Percentiles rank a stretch among this genome's conserved stretches.
phyloP scores from a whole-genome alignment of 805 yeast genomes.

The Groenewaldozyma salmanticensis region DNA sequence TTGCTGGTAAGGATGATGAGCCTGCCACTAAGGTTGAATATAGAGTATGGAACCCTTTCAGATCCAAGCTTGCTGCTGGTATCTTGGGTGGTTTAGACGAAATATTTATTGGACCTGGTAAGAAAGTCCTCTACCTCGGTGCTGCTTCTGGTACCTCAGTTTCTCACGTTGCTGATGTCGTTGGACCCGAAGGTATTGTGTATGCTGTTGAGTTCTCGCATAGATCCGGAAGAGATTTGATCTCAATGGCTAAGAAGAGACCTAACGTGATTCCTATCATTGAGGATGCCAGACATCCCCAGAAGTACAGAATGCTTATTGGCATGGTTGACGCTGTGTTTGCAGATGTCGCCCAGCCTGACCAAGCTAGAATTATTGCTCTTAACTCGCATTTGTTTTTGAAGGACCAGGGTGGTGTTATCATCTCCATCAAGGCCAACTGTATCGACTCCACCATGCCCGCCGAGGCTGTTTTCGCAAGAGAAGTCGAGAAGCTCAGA shows the following conservation, averaged over 20 bases:
- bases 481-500: constrained; percentile 98
- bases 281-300: constrained; percentile 99
- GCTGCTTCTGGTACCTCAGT: constrained; percentile 99
- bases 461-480: constrained; percentile 98
- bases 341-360: constrained; percentile 99
- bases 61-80: constrained; percentile 99
- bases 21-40: constrained; percentile 85
- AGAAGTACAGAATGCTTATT: constrained; percentile 96
- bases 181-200: constrained; percentile 98
- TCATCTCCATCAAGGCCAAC: constrained; percentile 98
- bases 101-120: constrained; percentile 94
- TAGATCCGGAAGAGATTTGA: constrained; percentile 99
- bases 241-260: constrained; percentile 99
- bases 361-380: constrained; percentile 99
- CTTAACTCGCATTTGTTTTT: constrained; percentile 96
- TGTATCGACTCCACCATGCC: constrained; percentile 99
- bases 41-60: constrained; percentile 99
- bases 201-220: constrained; percentile 99
- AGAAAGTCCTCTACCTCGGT: constrained; percentile 94
- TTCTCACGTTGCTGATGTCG: constrained; percentile 95
- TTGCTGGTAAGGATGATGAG: constrained; percentile 63
- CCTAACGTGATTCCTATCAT: constrained; percentile 98
- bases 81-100: constrained; percentile 99
- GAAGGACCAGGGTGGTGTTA: constrained; percentile 97
- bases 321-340: constrained; percentile 99